Conservation (phyloP, 306 rosid species). For the Hippophae rhamnoides region DNA sequence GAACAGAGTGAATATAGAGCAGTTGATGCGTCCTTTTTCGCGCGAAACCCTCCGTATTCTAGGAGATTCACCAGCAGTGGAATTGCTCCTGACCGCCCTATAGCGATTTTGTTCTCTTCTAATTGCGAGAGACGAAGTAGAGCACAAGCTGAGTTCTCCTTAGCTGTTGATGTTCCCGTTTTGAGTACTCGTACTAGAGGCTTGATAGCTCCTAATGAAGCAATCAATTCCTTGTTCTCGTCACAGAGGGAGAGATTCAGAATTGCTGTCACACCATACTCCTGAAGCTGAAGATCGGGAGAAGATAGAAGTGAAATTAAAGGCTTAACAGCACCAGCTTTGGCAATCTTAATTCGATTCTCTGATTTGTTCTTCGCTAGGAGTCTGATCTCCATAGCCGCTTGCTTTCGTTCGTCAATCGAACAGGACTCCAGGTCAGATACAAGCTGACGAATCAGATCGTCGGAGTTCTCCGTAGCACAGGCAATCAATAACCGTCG, state of each 20-base stretch:
- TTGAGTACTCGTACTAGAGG: slow-evolving; percentile 63
- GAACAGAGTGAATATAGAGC: slow-evolving; percentile 74
- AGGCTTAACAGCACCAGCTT: slow-evolving; percentile 77
- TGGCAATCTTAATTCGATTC: slow-evolving; percentile 66
- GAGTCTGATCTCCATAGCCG: slow-evolving; percentile 88
- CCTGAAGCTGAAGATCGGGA: slow-evolving; percentile 74
- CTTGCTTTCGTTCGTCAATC: slow-evolving; percentile 73
- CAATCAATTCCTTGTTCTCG: slow-evolving; percentile 74
- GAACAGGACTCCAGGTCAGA: slow-evolving; percentile 59
- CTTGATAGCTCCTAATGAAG: slow-evolving; percentile 68
- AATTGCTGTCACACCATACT: slow-evolving; percentile 90
- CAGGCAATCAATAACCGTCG: slow-evolving; percentile 56
- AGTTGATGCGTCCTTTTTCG: slow-evolving; percentile 92
- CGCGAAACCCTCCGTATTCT: slow-evolving; percentile 58
- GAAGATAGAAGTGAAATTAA: slow-evolving; percentile 55
- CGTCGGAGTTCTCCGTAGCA: slow-evolving; percentile 75
- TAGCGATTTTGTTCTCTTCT: slow-evolving; percentile 62
- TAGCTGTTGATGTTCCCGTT: slow-evolving; percentile 62
- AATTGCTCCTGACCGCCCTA: slow-evolving; percentile 87
- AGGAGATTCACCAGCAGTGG: slow-evolving; percentile 66
- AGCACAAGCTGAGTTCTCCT: slow-evolving; percentile 93
- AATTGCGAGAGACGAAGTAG: slow-evolving; percentile 66
- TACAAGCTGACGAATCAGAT: slow-evolving; percentile 63
- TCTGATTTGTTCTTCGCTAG: slow-evolving; percentile 82
- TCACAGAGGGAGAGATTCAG: slow-evolving; percentile 86